Percentiles rank a stretch among this genome's conserved stretches.
These are phyloP conservation scores for Phyllosticta citribraziliensis DNA, from an alignment of 2,329 filamentous ascomycete species.

Conservation along the genomic window DNA sequence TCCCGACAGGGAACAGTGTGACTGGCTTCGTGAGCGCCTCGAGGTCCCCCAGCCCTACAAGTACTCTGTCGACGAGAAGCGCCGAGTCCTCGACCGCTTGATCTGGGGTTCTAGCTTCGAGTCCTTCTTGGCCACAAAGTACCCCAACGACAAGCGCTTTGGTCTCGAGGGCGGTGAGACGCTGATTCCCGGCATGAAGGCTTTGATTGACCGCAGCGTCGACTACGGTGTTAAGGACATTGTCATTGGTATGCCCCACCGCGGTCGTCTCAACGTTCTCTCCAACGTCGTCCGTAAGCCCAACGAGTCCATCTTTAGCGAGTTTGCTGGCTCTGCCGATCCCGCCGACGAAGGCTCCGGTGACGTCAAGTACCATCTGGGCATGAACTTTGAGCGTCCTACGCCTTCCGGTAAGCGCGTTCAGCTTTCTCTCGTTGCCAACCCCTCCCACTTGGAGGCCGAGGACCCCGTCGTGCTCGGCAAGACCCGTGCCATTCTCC, in stretches of 20 bases:
- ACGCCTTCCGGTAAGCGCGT: slow-evolving; percentile 98
- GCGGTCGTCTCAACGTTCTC: slow-evolving; percentile 93
- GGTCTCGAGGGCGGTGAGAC: slow-evolving; percentile 96
- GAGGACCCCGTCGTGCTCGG: slow-evolving; percentile 96
- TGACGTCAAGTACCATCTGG: slow-evolving; percentile 98
- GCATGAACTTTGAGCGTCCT: slow-evolving; percentile 99
- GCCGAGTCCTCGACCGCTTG: slow-evolving; percentile 88
- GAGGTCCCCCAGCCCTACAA: slow-evolving; percentile 93
- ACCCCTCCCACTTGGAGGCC: slow-evolving; percentile 95
- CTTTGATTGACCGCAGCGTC: slow-evolving; percentile 93
- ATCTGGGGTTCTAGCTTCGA: slow-evolving; percentile 99
- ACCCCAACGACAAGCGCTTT: slow-evolving; percentile 99
- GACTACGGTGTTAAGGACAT: slow-evolving; percentile 99
- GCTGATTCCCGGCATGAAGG: slow-evolving; percentile 98
- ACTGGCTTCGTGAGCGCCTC: slow-evolving; percentile 92
- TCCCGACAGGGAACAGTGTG: slow-evolving; percentile 91
- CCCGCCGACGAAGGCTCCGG: slow-evolving; percentile 93
- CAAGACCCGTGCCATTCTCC: slow-evolving; percentile 95
- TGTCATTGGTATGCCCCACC: slow-evolving; percentile 98
- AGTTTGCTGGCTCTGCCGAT: slow-evolving; percentile 82
- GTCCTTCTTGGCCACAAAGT: slow-evolving; percentile 89
- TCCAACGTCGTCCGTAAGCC: slow-evolving; percentile 98
- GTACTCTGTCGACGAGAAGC: slow-evolving; percentile 97
- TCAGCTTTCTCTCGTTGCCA: slow-evolving; percentile 96
- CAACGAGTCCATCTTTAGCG: slow-evolving; percentile 98